phyloP scores from a whole-genome alignment of 495 filamentous ascomycete species.

The Choiromyces venosus region DNA sequence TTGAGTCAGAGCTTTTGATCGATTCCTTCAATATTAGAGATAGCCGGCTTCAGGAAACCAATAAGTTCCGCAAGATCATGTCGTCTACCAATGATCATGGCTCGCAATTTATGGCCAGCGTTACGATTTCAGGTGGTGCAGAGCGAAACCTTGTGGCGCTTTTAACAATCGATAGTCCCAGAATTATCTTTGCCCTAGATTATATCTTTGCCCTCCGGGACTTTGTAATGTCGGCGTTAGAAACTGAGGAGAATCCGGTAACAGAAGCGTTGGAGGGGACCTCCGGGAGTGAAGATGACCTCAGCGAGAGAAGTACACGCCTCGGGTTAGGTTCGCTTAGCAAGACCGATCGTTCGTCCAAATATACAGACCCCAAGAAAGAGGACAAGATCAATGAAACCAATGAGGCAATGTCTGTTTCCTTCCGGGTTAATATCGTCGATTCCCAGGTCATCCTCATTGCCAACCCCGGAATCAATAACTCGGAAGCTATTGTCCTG shows the following conservation, averaged over 20 bases:
- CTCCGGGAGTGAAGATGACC: constrained; percentile 27
- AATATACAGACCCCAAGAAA: not conserved
- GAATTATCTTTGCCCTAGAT: constrained; percentile 89
- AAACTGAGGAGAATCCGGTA: constrained; percentile 39
- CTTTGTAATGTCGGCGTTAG: constrained; percentile 54
- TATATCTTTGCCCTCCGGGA: constrained; percentile 85
- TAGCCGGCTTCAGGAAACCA: constrained; percentile 74
- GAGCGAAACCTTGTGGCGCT: constrained; percentile 82
- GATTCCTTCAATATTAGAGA: constrained; percentile 93
- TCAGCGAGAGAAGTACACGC: constrained; percentile 13
- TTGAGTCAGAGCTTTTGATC: constrained; percentile 90
- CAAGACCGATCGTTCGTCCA: constrained; percentile 6
- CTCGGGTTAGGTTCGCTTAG: constrained; percentile 4
- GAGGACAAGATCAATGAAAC: not conserved
- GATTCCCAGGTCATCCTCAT: constrained; percentile 94
- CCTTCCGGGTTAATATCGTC: constrained; percentile 88
- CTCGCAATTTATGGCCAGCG: constrained; percentile 95
- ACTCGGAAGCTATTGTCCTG: constrained; percentile 92
- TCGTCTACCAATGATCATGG: constrained; percentile 87
- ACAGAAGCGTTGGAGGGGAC: constrained; percentile 26
- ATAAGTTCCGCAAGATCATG: constrained; percentile 98
- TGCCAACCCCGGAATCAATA: constrained; percentile 80
- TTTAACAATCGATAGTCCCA: constrained; percentile 90
- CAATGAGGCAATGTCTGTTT: constrained; percentile 58
- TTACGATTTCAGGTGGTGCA: constrained; percentile 82